These are phyloP conservation scores for Scutellaria barbata DNA, from an alignment of 257 asterid species.

Conservation along the genomic window DNA sequence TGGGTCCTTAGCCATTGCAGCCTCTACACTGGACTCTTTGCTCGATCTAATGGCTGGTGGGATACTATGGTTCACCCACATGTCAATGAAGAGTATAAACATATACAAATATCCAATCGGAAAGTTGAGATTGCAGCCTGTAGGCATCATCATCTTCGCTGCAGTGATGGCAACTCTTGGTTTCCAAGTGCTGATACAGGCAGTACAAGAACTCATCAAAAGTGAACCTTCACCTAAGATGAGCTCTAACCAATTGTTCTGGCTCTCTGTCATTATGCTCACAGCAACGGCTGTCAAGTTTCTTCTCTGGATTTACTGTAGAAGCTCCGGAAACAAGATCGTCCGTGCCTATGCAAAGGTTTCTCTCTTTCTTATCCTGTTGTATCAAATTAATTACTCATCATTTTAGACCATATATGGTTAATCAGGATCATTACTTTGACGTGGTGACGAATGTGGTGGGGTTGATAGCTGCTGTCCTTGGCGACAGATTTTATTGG, in stretches of 20 bases:
- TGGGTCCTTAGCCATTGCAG: slow-evolving; percentile 77
- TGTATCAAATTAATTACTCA: not conserved
- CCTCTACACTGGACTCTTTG: slow-evolving; percentile 70
- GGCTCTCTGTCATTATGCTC: slow-evolving; percentile 67
- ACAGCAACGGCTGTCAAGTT: slow-evolving; percentile 62
- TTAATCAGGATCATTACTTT: slow-evolving; percentile 61
- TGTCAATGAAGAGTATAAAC: slow-evolving; percentile 74
- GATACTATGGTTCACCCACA: slow-evolving; percentile 67
- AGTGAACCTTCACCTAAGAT: slow-evolving; percentile 41
- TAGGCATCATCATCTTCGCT: slow-evolving; percentile 74
- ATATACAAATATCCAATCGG: slow-evolving; percentile 80
- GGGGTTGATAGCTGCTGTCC: slow-evolving; percentile 61
- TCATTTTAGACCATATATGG: not conserved
- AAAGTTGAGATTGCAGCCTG: slow-evolving; percentile 71
- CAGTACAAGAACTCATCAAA: slow-evolving; percentile 51
- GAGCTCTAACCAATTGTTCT: slow-evolving; percentile 48
- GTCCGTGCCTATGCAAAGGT: slow-evolving; percentile 74
- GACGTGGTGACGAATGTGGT: slow-evolving; percentile 74
- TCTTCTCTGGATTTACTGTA: slow-evolving; percentile 64
- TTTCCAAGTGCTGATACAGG: slow-evolving; percentile 59
- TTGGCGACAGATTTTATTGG: slow-evolving; percentile 61
- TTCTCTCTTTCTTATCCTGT: not conserved
- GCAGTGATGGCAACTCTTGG: slow-evolving; percentile 83
- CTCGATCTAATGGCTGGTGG: slow-evolving; percentile 83
- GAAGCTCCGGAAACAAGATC: slow-evolving; percentile 63